Percentiles rank a stretch among this genome's conserved stretches.
phyloP scores from a whole-genome alignment of 2,329 filamentous ascomycete genomes.

The Ramularia endophylla region DNA sequence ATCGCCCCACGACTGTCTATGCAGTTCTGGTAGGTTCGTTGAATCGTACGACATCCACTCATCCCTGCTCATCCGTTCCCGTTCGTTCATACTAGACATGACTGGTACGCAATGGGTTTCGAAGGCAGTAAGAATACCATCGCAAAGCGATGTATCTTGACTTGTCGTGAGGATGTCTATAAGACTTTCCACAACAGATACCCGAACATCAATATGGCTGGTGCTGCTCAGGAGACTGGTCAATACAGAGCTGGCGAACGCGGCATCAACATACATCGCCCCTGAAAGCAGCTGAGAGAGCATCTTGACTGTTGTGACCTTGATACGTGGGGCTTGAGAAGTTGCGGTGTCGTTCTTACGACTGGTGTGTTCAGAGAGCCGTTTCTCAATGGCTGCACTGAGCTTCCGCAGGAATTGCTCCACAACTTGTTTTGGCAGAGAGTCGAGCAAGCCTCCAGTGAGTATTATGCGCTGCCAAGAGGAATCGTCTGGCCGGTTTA shows the following conservation, averaged over 20 bases:
- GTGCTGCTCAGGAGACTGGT: constrained; percentile 24
- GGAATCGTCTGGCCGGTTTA: constrained; percentile 28
- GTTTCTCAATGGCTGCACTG: constrained; percentile 26
- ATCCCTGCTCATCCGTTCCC: constrained; percentile 23
- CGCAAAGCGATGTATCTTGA: constrained; percentile 8
- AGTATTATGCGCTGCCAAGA: constrained; percentile 39
- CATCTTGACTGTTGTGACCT: constrained; percentile 40
- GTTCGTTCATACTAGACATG: constrained; percentile 33
- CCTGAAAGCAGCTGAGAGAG: constrained; percentile 35
- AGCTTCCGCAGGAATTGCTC: constrained; percentile 27
- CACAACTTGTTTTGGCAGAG: constrained; percentile 29
- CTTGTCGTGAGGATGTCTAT: constrained; percentile 24
- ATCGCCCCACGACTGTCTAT: constrained; percentile 8
- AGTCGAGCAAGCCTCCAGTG: constrained; percentile 27
- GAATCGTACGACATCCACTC: constrained; percentile 28
- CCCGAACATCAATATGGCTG: constrained; percentile 35
- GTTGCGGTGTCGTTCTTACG: constrained; percentile 6
- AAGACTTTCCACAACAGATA: constrained; percentile 31
- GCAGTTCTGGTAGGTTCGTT: constrained; percentile 20
- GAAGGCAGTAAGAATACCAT: constrained; percentile 17
- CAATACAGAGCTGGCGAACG: constrained; percentile 29
- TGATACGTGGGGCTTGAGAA: constrained; percentile 25
- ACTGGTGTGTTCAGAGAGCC: constrained; percentile 23
- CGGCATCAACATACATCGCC: constrained; percentile 30
- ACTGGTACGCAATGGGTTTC: constrained; percentile 30